Conservation (phyloP, 257 asterid genomes). For the Primulina huaijiensis region DNA sequence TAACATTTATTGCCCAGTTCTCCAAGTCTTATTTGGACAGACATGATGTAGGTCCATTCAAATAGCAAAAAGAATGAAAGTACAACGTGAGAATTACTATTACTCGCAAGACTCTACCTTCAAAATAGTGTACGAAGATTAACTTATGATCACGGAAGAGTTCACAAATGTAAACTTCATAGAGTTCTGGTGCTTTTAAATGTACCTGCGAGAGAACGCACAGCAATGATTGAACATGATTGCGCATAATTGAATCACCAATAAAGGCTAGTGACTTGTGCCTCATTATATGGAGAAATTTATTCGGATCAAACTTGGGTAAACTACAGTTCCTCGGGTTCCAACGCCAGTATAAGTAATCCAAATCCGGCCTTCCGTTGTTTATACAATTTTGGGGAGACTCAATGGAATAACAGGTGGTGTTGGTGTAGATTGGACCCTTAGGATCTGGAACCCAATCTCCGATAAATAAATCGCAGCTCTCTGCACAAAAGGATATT, state of each 20-base stretch:
- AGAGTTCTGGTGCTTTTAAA: not conserved
- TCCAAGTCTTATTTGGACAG: not conserved
- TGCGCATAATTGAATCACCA: slow-evolving; percentile 89
- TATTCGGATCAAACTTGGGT: slow-evolving; percentile 48
- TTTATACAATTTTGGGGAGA: slow-evolving; percentile 68
- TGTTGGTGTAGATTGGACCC: slow-evolving; percentile 62
- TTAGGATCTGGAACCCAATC: slow-evolving; percentile 61
- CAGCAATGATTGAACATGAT: slow-evolving; percentile 72
- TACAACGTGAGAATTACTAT: not conserved
- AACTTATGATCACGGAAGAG: too few species aligned
- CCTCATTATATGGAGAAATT: slow-evolving; percentile 55
- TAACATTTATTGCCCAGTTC: not conserved
- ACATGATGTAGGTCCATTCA: not conserved
- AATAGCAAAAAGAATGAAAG: not conserved
- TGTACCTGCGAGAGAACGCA: slow-evolving; percentile 79
- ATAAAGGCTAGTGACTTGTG: slow-evolving; percentile 58
- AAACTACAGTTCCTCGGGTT: slow-evolving; percentile 57
- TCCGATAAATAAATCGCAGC: slow-evolving; percentile 62
- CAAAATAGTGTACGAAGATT: not conserved
- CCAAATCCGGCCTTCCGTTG: slow-evolving; percentile 72
- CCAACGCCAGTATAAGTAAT: slow-evolving; percentile 76
- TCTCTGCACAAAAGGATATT: slow-evolving; percentile 32
- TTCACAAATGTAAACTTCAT: not conserved
- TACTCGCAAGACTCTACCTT: not conserved
- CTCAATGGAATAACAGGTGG: slow-evolving; percentile 55